Evolutionary conservation across 2,329 filamentous ascomycete species (phyloP).

Genomic region (Alternaria alternata): DNA sequence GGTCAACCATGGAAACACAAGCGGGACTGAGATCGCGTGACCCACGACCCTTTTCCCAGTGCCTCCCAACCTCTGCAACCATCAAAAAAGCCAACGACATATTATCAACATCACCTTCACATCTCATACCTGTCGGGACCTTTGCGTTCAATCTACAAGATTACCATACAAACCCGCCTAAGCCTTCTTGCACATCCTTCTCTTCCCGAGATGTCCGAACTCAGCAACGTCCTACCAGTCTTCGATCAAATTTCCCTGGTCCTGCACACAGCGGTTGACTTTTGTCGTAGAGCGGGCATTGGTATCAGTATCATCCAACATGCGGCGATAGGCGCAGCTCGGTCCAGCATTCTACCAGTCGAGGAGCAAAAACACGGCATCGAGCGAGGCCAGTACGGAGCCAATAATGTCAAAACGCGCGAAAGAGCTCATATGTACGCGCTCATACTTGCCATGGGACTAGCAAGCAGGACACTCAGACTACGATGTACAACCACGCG

Average conservation of each 20-base stretch:
- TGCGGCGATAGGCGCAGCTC: slow-evolving; percentile 14
- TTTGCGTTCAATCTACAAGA: not conserved
- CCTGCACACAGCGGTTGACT: not conserved
- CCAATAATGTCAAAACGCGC: slow-evolving; percentile 16
- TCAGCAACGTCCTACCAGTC: not conserved
- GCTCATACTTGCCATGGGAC: slow-evolving; percentile 17
- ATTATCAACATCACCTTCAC: no score
- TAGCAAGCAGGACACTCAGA: slow-evolving; percentile 19
- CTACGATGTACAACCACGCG: slow-evolving; percentile 5
- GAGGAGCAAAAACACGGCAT: slow-evolving; percentile 16
- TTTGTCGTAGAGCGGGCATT: slow-evolving; percentile 9
- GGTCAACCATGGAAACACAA: not conserved
- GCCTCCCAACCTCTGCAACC: not conserved
- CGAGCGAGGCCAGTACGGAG: slow-evolving; percentile 12
- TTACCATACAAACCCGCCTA: not conserved
- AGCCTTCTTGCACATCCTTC: not conserved
- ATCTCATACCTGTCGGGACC: no score
- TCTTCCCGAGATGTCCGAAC: not conserved
- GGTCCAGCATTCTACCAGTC: slow-evolving; percentile 8
- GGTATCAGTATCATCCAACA: slow-evolving; percentile 22
- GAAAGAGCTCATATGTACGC: slow-evolving; percentile 24
- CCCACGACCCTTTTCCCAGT: not conserved
- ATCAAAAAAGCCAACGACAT: not conserved
- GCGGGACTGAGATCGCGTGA: not conserved
- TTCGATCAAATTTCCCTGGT: not conserved